A percentile compares a stretch with the other conserved stretches of the same genome.
Conservation (phyloP, 176 grass and related monocot species). For the Carex kokanica region DNA sequence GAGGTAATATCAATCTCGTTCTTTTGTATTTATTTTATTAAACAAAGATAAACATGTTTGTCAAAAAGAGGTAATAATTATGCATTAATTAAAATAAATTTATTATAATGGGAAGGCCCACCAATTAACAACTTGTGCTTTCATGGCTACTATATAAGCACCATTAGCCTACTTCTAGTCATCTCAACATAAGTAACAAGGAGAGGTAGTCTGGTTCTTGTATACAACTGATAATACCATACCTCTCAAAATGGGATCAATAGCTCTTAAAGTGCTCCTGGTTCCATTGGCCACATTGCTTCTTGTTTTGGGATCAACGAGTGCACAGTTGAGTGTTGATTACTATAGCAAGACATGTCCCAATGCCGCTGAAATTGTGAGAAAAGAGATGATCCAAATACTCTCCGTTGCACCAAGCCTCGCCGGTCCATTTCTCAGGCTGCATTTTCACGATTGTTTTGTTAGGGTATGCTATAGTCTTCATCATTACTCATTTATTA, state of each 20-base stretch:
- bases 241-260: slow-evolving; percentile 5
- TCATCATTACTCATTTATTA: neutral
- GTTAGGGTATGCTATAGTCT: neutral
- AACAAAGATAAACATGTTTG: neutral
- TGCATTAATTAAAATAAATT: slow-evolving; percentile 4
- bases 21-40: neutral
- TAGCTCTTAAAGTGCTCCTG: neutral
- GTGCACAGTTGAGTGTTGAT: slow-evolving; percentile 23
- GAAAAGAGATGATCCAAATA: slow-evolving; percentile 37
- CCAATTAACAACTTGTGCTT: neutral
- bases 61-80: no score
- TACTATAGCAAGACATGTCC: slow-evolving; percentile 66
- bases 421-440: slow-evolving; percentile 34
- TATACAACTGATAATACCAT: neutral
- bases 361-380: slow-evolving; percentile 53
- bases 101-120: neutral
- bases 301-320: slow-evolving; percentile 19
- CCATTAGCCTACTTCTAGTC: neutral
- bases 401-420: slow-evolving; percentile 41
- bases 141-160: slow-evolving; percentile 1
- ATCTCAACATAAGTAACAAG: neutral
- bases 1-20: neutral
- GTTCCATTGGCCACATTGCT: slow-evolving; percentile 7
- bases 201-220: neutral
- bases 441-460: slow-evolving; percentile 37